Evolutionary conservation across 2,329 filamentous ascomycete genomes (phyloP).

Genomic region (Phyllosticta citrichinensis): DNA sequence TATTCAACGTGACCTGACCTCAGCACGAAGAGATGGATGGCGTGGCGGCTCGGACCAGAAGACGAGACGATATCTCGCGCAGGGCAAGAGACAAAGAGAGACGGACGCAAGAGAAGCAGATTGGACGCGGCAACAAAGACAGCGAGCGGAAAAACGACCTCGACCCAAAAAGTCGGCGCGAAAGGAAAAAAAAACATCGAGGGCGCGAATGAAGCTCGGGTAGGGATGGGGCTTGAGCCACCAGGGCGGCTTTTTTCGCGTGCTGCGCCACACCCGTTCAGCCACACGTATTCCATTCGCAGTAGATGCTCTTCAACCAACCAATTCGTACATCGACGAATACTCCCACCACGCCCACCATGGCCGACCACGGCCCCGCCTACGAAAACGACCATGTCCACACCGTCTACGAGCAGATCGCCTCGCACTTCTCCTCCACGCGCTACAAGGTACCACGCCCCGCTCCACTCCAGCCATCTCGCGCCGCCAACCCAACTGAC

Average conservation of each 20-base stretch:
- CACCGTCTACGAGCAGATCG: constrained; percentile 79
- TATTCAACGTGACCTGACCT: neutral
- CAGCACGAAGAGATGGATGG: neutral
- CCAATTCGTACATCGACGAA: neutral
- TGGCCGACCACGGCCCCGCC: constrained; percentile 30
- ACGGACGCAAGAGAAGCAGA: neutral
- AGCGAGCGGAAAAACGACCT: neutral
- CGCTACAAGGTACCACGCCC: constrained; percentile 49
- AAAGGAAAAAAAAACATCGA: neutral
- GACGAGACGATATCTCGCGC: neutral
- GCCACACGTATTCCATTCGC: neutral
- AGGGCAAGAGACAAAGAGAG: constrained; percentile 5
- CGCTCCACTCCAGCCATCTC: neutral
- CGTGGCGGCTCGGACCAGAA: neutral
- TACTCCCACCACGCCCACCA: neutral
- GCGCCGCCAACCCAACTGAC: neutral
- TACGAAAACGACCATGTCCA: constrained; percentile 90
- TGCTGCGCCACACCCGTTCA: constrained; percentile 3
- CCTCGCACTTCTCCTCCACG: constrained; percentile 73
- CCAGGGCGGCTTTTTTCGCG: neutral
- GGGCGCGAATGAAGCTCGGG: constrained; percentile 2
- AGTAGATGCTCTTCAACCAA: neutral
- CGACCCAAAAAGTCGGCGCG: neutral
- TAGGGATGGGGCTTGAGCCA: constrained; percentile 1
- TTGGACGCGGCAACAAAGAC: neutral